Evolutionary conservation across 352 stramenopile species (phyloP).

Genomic region (Aphanomyces astaci): DNA sequence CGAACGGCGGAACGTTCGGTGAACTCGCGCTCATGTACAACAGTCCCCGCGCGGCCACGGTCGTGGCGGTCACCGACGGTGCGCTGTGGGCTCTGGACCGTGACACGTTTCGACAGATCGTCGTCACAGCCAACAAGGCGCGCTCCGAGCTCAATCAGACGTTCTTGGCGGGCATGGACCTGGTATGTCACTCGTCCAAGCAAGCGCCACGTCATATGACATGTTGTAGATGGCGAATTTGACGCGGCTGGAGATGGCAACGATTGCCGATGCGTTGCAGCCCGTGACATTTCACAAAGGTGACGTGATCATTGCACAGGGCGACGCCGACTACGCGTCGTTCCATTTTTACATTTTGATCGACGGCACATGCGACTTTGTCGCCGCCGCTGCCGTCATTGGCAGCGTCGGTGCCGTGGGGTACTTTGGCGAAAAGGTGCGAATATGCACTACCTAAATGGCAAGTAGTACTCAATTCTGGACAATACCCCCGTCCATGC

Average conservation of each 20-base stretch:
- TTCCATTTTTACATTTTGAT: constrained; percentile 24
- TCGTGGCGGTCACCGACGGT: constrained; percentile 53
- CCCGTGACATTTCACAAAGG: background rate
- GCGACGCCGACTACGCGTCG: constrained; percentile 11
- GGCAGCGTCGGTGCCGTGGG: constrained; percentile 1
- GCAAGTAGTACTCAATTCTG: too few relatives aligned
- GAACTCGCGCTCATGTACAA: constrained; percentile 84
- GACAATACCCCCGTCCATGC: background rate
- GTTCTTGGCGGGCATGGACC: constrained; percentile 9
- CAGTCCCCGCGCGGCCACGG: constrained; percentile 69
- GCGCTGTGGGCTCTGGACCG: constrained; percentile 88
- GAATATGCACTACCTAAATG: background rate
- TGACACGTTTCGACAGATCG: constrained; percentile 73
- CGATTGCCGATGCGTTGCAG: constrained; percentile 18
- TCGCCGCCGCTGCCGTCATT: too few relatives aligned
- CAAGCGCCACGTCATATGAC: background rate
- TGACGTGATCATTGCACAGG: constrained; percentile 19
- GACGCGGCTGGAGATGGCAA: constrained; percentile 1
- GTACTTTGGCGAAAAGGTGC: constrained; percentile 24
- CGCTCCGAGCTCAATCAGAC: constrained; percentile 15
- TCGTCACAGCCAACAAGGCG: constrained; percentile 17
- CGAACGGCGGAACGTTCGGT: constrained; percentile 46
- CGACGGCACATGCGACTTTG: constrained; percentile 16
- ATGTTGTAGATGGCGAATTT: constrained; percentile 16
- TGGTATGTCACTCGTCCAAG: too few relatives aligned